These are phyloP conservation scores for Solanum piurae DNA, from an alignment of 257 asterid genomes.

Conservation along the genomic window DNA sequence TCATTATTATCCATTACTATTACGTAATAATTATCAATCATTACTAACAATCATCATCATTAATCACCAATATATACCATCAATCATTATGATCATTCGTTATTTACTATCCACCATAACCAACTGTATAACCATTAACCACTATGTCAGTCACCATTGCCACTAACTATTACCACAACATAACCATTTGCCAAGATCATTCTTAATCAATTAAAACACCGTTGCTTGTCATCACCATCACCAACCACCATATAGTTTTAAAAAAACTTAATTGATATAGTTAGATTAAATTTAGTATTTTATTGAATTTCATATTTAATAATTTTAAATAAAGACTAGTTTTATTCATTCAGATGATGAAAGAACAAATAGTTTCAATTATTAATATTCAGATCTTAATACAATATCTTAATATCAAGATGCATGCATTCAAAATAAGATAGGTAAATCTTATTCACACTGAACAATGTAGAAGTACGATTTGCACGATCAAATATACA, in stretches of 20 bases:
- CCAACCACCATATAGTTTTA: background rate
- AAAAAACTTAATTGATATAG: background rate
- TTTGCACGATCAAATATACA: background rate
- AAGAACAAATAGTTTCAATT: background rate
- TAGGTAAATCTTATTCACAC: background rate
- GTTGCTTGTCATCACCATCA: background rate
- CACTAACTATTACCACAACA: background rate
- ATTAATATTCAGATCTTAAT: background rate
- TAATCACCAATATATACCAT: background rate
- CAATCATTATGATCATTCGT: background rate
- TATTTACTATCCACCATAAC: background rate
- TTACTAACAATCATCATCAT: background rate
- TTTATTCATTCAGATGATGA: background rate
- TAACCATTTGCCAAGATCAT: background rate
- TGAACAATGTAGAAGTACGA: background rate
- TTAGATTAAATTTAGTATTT: background rate
- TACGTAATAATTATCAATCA: background rate
- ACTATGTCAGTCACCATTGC: background rate
- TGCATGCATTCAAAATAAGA: background rate
- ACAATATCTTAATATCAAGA: background rate
- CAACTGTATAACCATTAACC: background rate
- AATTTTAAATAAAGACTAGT: background rate
- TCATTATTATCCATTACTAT: background rate
- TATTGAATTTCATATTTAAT: background rate
- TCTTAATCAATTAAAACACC: background rate